Conservation (phyloP, 2,329 filamentous ascomycete species). For the Dothistroma septosporum region DNA sequence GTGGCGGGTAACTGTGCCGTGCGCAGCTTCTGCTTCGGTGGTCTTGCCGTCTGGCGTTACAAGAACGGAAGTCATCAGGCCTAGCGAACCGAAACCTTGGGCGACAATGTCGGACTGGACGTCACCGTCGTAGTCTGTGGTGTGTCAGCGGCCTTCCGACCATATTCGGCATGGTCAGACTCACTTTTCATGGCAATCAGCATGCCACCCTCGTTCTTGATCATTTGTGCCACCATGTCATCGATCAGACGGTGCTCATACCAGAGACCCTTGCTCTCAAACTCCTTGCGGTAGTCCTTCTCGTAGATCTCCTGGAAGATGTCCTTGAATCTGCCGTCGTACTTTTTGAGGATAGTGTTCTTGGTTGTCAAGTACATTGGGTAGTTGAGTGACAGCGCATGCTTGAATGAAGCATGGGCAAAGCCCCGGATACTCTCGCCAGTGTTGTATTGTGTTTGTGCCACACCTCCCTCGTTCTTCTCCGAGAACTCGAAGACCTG, state of each 20-base stretch:
- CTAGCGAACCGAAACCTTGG: slow-evolving; percentile 95
- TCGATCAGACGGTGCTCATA: slow-evolving; percentile 99
- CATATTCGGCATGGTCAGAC: slow-evolving; percentile 32
- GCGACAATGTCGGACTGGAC: slow-evolving; percentile 98
- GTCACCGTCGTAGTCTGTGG: slow-evolving; percentile 90
- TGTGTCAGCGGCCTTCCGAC: slow-evolving; percentile 17
- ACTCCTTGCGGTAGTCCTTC: slow-evolving; percentile 75
- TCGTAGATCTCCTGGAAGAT: slow-evolving; percentile 98
- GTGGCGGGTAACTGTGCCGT: slow-evolving; percentile 97
- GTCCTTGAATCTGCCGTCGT: slow-evolving; percentile 98
- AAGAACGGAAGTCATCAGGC: slow-evolving; percentile 96
- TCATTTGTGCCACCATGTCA: slow-evolving; percentile 99
- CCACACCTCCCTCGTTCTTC: slow-evolving; percentile 67
- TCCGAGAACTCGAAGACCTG: slow-evolving; percentile 87
- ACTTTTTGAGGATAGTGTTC: slow-evolving; percentile 99
- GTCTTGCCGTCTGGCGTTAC: slow-evolving; percentile 96
- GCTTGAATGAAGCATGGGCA: slow-evolving; percentile 94
- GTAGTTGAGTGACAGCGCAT: slow-evolving; percentile 78
- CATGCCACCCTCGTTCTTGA: slow-evolving; percentile 95
- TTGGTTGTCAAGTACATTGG: slow-evolving; percentile 99
- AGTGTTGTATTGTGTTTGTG: slow-evolving; percentile 97
- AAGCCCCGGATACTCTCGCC: slow-evolving; percentile 93
- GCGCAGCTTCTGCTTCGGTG: slow-evolving; percentile 95
- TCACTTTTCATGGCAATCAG: slow-evolving; percentile 97
- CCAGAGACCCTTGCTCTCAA: slow-evolving; percentile 92